Base-by-base conservation (phyloP, 805 yeast species). In the Candida ovalis region DNA sequence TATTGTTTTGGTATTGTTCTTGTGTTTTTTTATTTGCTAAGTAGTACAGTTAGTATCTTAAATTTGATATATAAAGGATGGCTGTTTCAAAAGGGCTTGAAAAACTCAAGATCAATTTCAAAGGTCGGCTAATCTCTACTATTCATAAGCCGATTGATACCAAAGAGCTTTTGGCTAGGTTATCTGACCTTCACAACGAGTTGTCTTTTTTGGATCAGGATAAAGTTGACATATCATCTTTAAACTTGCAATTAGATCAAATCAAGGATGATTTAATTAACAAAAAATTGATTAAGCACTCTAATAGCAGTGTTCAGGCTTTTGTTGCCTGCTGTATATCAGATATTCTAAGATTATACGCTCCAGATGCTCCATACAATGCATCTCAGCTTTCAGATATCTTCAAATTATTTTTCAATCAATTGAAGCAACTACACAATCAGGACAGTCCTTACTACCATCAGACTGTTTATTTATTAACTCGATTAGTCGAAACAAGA, bases 321-420 rank as follows among this genome's bases (percentile, higher is more conserved):
- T 79, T 73, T 49, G 77, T 77, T 1, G 82, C 94, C 7, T 84
- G 95, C 59, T 82, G 94, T 53, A 53, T 89, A 7, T 74, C 89
- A 5, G 96, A 90, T 61, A 71, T 91, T 9, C 66, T 90, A 38
- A 72, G 96, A 49, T 64, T 91, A 15, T 84, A 76, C 58, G 97
- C 96, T 0, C 97, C 97, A 0, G 88, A 90, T 61, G 96, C 96
- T 6, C 97, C 97, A 3, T 90, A 77, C 64, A 80, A 86, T 1
- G 81, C 82, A 22, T 53, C 69, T 1, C 83, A 85, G 54, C 70
- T 90, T 35, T 70, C 81, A 0, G 82, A 73, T 3, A 76, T 88
- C 18, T 88, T 90, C 69, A 78, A 75, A 53, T 71, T 87, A 7
- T 80, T 89, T 58, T 74, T 85, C 51, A 63, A 68, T 24, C 90